Percentiles rank a stretch among this genome's conserved stretches.
Conservation (phyloP, 495 filamentous ascomycete genomes). For the Cudoniella acicularis region DNA sequence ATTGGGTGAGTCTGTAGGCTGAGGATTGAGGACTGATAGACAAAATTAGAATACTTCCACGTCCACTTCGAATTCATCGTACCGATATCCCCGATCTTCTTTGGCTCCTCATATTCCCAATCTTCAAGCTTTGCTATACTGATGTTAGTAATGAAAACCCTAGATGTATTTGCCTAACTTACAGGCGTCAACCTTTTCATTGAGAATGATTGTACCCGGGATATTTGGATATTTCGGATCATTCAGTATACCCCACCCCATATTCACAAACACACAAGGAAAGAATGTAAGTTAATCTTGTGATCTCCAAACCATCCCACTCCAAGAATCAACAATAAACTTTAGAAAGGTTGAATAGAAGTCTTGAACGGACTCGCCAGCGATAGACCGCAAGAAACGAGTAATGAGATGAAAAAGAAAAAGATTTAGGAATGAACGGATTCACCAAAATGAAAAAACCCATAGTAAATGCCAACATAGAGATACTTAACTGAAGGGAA, state of each 20-base stretch:
- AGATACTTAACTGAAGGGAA: background rate
- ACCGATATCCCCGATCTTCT: constrained; percentile 2
- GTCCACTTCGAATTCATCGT: background rate
- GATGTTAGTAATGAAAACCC: background rate
- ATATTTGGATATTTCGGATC: constrained; percentile 11
- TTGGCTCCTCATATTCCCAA: constrained; percentile 17
- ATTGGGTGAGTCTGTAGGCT: constrained; percentile 52
- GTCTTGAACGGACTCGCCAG: constrained; percentile 9
- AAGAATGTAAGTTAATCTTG: background rate
- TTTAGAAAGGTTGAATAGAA: constrained; percentile 1
- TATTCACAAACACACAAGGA: background rate
- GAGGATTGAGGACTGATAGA: constrained; percentile 39
- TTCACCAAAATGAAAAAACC: background rate
- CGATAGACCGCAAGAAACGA: constrained; percentile 6
- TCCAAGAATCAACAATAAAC: background rate
- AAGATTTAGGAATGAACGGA: background rate
- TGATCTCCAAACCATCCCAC: background rate
- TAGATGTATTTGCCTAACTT: background rate
- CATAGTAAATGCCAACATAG: background rate
- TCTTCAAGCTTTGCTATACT: constrained; percentile 6
- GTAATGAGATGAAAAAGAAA: background rate
- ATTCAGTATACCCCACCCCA: constrained; percentile 4
- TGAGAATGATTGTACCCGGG: constrained; percentile 15
- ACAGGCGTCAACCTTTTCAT: constrained; percentile 7
- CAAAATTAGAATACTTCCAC: background rate